Base-by-base conservation (phyloP, 2,329 filamentous ascomycete genomes). In the Arthrinium puccinioides region DNA sequence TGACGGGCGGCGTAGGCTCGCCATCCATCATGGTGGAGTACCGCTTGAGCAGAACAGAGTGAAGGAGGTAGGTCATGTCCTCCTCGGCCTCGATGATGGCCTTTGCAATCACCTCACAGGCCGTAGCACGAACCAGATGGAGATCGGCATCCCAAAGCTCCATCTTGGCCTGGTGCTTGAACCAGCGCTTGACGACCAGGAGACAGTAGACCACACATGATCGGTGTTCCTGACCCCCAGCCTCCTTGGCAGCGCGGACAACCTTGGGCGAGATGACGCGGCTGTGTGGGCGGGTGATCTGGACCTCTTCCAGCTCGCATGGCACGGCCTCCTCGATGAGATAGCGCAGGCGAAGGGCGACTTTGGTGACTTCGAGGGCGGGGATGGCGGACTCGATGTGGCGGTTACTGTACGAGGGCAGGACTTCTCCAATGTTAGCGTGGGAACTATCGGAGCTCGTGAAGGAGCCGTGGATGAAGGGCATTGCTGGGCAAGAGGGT, bases 131-230 rank as follows among this genome's bases (percentile, higher is more conserved):
- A 25, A 92, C 67, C 28, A 81, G 65, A 57, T 95, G 87, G 26
- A 97, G 69, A 42, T 87, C 83, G 6, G 89, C 81, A 60, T 98
- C 90, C 87, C 90, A 98, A 3, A 97, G 76, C 68, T 98, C 92
- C 6, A 81, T 60, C 20, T 72, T 44, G 2, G 87, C 79, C 63
- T 97, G 89, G 44, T 77, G 78, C 55, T 77, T 81, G 62, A 96
- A 97, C 79, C 79, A 83, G 37, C 67, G 66, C 57, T 76, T 74
- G 48, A 70, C 75, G 31, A 94, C 76, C 4, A 96, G 72, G 39
- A 96, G 66, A 47, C 84, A 84, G 60, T 80, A 95, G 3, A 94
- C 84, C 4, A 97, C 84, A 50, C 89, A 96, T 9, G 82, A 76
- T 21, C 69, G 69, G 54, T 90, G 70, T 30, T 95, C 76, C 2